These are phyloP conservation scores for Trichothecium sympodiale DNA, from an alignment of 2,329 filamentous ascomycete species.

Conservation along the genomic window DNA sequence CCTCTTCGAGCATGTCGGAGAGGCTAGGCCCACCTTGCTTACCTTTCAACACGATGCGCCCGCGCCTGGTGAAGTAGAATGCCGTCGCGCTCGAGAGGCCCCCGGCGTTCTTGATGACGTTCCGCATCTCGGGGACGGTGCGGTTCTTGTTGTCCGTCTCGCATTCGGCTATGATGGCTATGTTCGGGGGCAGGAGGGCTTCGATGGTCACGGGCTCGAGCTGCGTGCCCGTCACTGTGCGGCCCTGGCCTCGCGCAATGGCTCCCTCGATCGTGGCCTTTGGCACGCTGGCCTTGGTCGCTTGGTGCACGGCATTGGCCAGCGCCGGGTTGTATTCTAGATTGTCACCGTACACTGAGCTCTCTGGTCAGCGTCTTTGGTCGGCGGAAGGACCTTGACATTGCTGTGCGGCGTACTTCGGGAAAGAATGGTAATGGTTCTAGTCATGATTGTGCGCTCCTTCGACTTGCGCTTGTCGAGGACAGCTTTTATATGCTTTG, in stretches of 20 bases:
- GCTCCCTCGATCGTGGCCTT: conserved; percentile 78
- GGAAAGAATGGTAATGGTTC: conserved; percentile 63
- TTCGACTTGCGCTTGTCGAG: conserved; percentile 71
- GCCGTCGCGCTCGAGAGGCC: conserved; percentile 62
- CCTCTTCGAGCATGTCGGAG: conserved; percentile 67
- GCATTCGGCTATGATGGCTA: conserved; percentile 73
- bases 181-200: conserved; percentile 64
- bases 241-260: conserved; percentile 79
- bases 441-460: conserved; percentile 55
- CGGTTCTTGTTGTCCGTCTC: conserved; percentile 74
- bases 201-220: conserved; percentile 75
- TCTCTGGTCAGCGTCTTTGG: no score
- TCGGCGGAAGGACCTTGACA: no score
- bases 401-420: conserved; percentile 45
- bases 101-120: conserved; percentile 58
- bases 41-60: conserved; percentile 57
- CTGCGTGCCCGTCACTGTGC: conserved; percentile 59
- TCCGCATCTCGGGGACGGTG: conserved; percentile 61
- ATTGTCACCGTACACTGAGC: conserved; percentile 62
- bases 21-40: conserved; percentile 41
- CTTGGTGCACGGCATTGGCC: conserved; percentile 58
- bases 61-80: conserved; percentile 78
- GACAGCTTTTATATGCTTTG: conserved; percentile 86
- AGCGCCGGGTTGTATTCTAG: conserved; percentile 65
- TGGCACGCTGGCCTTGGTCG: conserved; percentile 78